Evolutionary conservation across 1,284 basidiomycete species (phyloP).

Genomic region (Puccinia horiana): DNA sequence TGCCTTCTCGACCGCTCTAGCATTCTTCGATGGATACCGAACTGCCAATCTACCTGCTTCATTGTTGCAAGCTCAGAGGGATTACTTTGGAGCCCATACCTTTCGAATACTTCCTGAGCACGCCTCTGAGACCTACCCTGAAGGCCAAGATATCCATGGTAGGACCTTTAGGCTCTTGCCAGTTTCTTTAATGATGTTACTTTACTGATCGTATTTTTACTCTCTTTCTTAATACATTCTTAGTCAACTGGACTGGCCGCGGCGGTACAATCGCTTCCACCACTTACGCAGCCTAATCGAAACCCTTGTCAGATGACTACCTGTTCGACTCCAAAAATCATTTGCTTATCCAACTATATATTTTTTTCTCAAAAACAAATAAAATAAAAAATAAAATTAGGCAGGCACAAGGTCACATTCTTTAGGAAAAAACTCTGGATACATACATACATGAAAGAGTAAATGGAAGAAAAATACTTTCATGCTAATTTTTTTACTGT

Average conservation of each 20-base stretch:
- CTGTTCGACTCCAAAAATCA: neutral
- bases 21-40: conserved; percentile 97
- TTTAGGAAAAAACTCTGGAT: no score
- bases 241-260: conserved; percentile 69
- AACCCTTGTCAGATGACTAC: neutral
- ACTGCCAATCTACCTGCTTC: conserved; percentile 83
- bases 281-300: conserved; percentile 87
- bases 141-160: conserved; percentile 80
- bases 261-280: conserved; percentile 90
- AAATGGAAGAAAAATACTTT: no score
- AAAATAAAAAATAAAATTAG: no score
- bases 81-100: conserved; percentile 73
- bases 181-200: conserved; percentile 4
- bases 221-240: conserved; percentile 47
- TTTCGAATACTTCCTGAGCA: conserved; percentile 87
- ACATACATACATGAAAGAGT: no score
- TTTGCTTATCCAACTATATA: no score
- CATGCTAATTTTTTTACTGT: no score
- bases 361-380: no score
- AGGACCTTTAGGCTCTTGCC: conserved; percentile 58
- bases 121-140: conserved; percentile 77
- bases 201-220: neutral
- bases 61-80: conserved; percentile 82
- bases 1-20: conserved; percentile 91
- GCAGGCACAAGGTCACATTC: no score